These are phyloP conservation scores for Phytophthora lateralis DNA, from an alignment of 352 stramenopile genomes.

Conservation along the genomic window DNA sequence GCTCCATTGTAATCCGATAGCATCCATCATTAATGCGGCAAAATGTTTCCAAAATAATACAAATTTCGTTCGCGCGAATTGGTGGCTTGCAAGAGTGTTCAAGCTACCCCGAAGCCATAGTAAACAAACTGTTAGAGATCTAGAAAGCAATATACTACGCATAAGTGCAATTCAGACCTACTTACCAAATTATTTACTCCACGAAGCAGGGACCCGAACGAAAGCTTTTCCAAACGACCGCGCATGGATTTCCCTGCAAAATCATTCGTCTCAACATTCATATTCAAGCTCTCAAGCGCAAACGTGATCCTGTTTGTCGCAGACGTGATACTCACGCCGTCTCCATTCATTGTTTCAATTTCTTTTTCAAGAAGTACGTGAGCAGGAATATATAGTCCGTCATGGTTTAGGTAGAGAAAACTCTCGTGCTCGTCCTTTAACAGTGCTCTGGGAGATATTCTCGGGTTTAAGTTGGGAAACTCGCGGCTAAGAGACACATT, in stretches of 20 bases:
- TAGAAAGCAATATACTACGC: neutral
- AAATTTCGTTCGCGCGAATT: slow-evolving; percentile 66
- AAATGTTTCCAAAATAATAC: slow-evolving; percentile 72
- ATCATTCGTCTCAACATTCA: slow-evolving; percentile 69
- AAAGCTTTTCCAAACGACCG: slow-evolving; percentile 58
- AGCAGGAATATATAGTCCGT: slow-evolving; percentile 64
- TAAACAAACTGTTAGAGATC: slow-evolving; percentile 3
- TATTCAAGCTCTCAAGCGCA: slow-evolving; percentile 73
- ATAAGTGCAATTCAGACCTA: slow-evolving; percentile 6
- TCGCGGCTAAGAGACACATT: slow-evolving; percentile 64
- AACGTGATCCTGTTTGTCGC: slow-evolving; percentile 70
- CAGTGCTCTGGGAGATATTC: slow-evolving; percentile 56
- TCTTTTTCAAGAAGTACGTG: slow-evolving; percentile 61
- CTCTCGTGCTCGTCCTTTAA: slow-evolving; percentile 58
- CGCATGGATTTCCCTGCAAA: slow-evolving; percentile 57
- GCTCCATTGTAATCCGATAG: slow-evolving; percentile 64
- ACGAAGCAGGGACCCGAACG: slow-evolving; percentile 54
- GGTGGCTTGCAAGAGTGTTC: slow-evolving; percentile 68
- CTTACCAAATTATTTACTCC: slow-evolving; percentile 70
- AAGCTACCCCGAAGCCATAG: slow-evolving; percentile 38
- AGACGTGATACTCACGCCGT: slow-evolving; percentile 46
- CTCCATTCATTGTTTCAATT: slow-evolving; percentile 59
- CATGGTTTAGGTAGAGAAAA: slow-evolving; percentile 61
- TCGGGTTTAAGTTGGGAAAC: slow-evolving; percentile 71
- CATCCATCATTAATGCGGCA: slow-evolving; percentile 76